Evolutionary conservation across 2,329 filamentous ascomycete species (phyloP), one percentile per base, ranked within the genome.

Genomic region (Pezicula carpinea): DNA sequence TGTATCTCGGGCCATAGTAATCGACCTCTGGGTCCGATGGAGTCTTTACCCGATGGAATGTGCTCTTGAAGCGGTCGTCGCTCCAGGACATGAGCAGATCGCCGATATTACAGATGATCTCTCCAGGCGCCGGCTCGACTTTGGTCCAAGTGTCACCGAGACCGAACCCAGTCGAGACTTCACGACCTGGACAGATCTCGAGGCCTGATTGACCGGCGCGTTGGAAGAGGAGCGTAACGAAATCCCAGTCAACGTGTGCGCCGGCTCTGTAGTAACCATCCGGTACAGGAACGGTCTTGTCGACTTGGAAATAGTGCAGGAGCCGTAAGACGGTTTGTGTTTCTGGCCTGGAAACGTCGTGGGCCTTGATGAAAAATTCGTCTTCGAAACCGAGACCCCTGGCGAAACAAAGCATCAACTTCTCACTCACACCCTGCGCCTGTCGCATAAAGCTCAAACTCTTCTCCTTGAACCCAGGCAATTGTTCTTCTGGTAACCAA

Each of bases 41-140:
- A 1, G 79, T 77, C 64, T 80, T 81, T 48, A 85, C 80, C 3
- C 80, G 73, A 63, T 85, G 82, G 44, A 82, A 79, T 0, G 80
- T 83, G 34, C 74, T 80, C 64, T 84, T 85, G 68, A 85, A 83
- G 17, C 80, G 73, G 61, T 85, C 82, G 58, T 85, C 81, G 22
- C 73, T 79, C 80, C 81, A 83, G 35, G 70, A 75, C 82, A 85
- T 84, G 14, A 85, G 68, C 46, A 85, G 66, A 58, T 85, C 81
- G 4, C 82, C 82, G 50, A 84, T 80, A 55, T 83, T 84, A 63
- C 80, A 84, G 7, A 85, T 75, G 46, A 82, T 79, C 50, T 74
- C 74, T 1, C 73, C 76, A 0, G 68, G 67, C 2, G 60, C 64
- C 5, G 76, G 76, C 51, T 79, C 73, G n/a, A 85, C 72, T 49